Evolutionary conservation across 805 yeast genomes (phyloP).

Genomic region (Kluyveromyces aestuarii): DNA sequence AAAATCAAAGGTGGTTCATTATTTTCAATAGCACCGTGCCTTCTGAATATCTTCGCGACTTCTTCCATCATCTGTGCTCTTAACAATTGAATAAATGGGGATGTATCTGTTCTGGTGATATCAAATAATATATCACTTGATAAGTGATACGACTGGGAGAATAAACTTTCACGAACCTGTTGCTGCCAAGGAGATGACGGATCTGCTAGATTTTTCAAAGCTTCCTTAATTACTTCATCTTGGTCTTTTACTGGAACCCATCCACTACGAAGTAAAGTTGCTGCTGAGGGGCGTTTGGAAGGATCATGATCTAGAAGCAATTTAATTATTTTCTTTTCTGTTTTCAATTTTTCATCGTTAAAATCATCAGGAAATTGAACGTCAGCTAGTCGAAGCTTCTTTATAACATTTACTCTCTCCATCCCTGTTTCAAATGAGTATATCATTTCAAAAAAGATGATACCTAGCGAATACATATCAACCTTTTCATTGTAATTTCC

Average conservation of each 20-base stretch:
- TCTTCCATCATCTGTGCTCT: constrained; percentile 52
- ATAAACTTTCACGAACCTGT: constrained; percentile 79
- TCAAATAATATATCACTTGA: constrained; percentile 85
- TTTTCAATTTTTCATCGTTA: constrained; percentile 36
- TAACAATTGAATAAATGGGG: constrained; percentile 43
- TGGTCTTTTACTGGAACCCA: constrained; percentile 81
- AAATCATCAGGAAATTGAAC: constrained; percentile 70
- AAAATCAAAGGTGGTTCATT: constrained; percentile 56
- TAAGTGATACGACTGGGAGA: constrained; percentile 74
- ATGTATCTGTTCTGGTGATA: constrained; percentile 24
- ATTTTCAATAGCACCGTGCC: constrained; percentile 84
- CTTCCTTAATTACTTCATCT: constrained; percentile 83
- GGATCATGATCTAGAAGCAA: constrained; percentile 75
- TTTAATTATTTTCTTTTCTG: constrained; percentile 60
- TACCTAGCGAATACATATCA: constrained; percentile 91
- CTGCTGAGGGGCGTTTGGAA: constrained; percentile 67
- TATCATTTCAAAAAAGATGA: constrained; percentile 93
- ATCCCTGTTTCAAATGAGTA: constrained; percentile 79
- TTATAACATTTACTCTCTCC: constrained; percentile 79
- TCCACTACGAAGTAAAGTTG: constrained; percentile 67
- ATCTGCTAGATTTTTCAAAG: constrained; percentile 73
- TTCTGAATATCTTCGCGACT: constrained; percentile 53
- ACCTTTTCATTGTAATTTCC: constrained; percentile 86
- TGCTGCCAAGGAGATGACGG: constrained; percentile 93
- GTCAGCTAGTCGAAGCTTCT: constrained; percentile 46